Evolutionary conservation across 2,329 filamentous ascomycete genomes (phyloP), one percentile per base, ranked within the genome.

Genomic region (Aspergillus sp.): DNA sequence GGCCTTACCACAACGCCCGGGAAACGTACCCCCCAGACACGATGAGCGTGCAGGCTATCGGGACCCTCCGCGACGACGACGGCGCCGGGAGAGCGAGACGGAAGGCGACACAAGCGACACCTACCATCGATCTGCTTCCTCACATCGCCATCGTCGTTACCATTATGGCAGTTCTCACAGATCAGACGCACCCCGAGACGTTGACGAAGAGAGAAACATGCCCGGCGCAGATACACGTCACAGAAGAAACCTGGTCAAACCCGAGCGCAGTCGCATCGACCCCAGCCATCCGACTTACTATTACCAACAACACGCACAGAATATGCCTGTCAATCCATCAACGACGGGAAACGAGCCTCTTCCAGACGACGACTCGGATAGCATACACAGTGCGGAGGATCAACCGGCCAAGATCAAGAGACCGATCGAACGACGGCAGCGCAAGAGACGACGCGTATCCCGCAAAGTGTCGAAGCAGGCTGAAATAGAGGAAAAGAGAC

Each of bases 221-320:
- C 62, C 69, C 7, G 60, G 67, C 19, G 60, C 53, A 15, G 80
- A 82, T 13, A 57, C 84, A 49, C 67, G 70, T 51, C 83, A 90
- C 59, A 97, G 97, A 71, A 83, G 86, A 65, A 96, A 88, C 67
- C 75, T 98, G 54, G 84, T 98, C 63, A 80, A 87, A 52, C 93
- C 93, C 1, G 93, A 98, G 71, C 82, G 93, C 56, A 86, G 86
- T 61, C 82, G 86, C 58, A 88, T 95, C 57, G 86, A 90, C 58
- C 83, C 79, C 54, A 86, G 90, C 58, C 90, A 97, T 65, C 90
- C 90, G 12, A 94, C 97, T 67, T 98, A 96, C 64, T 81, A 96
- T 71, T 98, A 98, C 70, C 84, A 89, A 57, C 87, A 95, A 66
- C 90, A 95, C 80, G 90, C 94, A 7, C 87, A 90, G 60, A 87